A percentile compares a stretch with the other conserved stretches of the same genome.
phyloP scores from a whole-genome alignment of 2,329 filamentous ascomycete genomes.

The Coniochaeta sp. region DNA sequence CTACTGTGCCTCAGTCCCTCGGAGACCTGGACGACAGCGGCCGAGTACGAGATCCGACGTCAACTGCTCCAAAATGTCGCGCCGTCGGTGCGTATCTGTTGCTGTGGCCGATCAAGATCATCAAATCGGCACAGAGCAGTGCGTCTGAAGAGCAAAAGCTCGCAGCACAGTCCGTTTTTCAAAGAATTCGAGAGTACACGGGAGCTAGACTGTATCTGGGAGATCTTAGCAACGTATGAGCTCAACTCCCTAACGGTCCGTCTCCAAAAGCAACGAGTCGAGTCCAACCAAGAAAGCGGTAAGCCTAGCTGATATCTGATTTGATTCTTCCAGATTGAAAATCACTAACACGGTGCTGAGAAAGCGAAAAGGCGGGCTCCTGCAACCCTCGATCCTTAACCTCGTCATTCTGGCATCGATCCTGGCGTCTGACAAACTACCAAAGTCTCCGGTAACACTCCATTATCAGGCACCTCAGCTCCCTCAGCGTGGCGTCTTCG shows the following conservation, averaged over 20 bases:
- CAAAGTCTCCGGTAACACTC: neutral
- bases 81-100: constrained; percentile 29
- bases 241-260: neutral
- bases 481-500: neutral
- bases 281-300: neutral
- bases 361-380: neutral
- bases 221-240: constrained; percentile 7
- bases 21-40: constrained; percentile 25
- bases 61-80: constrained; percentile 17
- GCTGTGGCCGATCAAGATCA: constrained; percentile 28
- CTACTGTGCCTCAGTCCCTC: constrained; percentile 17
- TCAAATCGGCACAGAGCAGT: constrained; percentile 16
- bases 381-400: neutral
- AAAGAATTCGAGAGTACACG: constrained; percentile 29
- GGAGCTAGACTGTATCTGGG: constrained; percentile 28
- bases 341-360: neutral
- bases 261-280: too few relatives aligned
- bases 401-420: neutral
- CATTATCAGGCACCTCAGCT: neutral
- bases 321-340: neutral
- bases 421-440: neutral
- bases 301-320: neutral
- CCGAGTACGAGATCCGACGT: constrained; percentile 6
- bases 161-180: constrained; percentile 20
- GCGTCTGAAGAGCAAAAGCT: constrained; percentile 20